phyloP scores from a whole-genome alignment of 2,329 filamentous ascomycete species.

The Trichoderma citrinoviride region DNA sequence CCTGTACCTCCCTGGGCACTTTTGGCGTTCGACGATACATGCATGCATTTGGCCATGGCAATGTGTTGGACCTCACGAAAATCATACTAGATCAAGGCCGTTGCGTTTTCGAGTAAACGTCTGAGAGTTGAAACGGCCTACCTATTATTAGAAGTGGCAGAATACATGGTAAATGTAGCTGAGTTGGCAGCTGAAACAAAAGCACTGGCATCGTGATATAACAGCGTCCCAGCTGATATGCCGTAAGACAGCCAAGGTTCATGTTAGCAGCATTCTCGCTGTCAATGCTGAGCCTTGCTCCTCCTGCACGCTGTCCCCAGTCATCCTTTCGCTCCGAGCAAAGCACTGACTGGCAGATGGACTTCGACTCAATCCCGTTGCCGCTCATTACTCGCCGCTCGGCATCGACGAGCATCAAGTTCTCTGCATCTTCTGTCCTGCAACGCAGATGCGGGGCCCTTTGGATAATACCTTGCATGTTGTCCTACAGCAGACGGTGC shows the following conservation, averaged over 20 bases:
- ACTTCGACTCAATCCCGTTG: background rate
- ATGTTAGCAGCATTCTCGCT: background rate
- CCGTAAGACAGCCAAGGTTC: background rate
- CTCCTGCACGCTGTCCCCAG: background rate
- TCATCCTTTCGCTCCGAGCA: background rate
- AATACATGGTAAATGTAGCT: background rate
- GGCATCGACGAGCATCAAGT: background rate
- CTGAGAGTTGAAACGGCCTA: background rate
- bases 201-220: background rate
- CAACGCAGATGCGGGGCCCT: conserved; percentile 19
- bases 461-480: conserved; percentile 7
- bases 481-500: background rate
- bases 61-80: too few relatives aligned
- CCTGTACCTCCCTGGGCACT: background rate
- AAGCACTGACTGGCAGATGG: too few relatives aligned
- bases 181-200: background rate
- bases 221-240: background rate
- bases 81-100: too few relatives aligned
- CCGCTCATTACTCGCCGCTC: conserved; percentile 10
- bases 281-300: background rate
- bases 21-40: background rate
- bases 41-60: background rate
- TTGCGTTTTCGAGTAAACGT: too few relatives aligned
- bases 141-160: background rate
- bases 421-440: conserved; percentile 12